Percentiles rank a stretch among this genome's conserved stretches.
Conservation (phyloP, 768 basidiomycete species). For the Collybiopsis confluens region DNA sequence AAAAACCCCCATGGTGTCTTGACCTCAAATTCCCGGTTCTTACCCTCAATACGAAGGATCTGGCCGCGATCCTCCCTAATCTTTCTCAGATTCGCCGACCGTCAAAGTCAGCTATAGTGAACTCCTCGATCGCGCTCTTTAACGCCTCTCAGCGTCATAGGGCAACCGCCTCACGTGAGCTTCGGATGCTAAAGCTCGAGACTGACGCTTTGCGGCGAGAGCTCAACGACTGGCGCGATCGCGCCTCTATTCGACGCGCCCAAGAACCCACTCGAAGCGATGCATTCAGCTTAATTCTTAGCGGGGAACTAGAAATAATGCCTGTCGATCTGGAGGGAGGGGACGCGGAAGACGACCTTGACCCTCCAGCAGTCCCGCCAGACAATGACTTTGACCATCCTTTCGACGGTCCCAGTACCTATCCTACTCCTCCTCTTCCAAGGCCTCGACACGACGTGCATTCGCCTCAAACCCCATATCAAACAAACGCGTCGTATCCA, state of each 20-base stretch:
- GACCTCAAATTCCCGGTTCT: neutral
- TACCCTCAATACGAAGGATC: conserved; percentile 50
- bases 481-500: neutral
- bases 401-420: neutral
- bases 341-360: conserved; percentile 33
- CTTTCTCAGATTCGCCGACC: conserved; percentile 89
- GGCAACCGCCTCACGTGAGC: conserved; percentile 76
- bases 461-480: conserved; percentile 17
- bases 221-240: conserved; percentile 89
- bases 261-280: conserved; percentile 73
- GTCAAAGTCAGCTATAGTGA: conserved; percentile 95
- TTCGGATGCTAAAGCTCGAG: conserved; percentile 75
- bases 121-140: conserved; percentile 88
- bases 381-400: conserved; percentile 12
- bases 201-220: conserved; percentile 84
- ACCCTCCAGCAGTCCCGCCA: conserved; percentile 31
- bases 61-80: conserved; percentile 87
- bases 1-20: neutral
- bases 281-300: conserved; percentile 65
- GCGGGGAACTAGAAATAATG: conserved; percentile 66
- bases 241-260: conserved; percentile 62
- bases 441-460: conserved; percentile 11
- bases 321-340: conserved; percentile 48
- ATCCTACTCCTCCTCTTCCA: conserved; percentile 13
- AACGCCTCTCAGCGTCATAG: conserved; percentile 80